Evolutionary conservation across 2,329 filamentous ascomycete species (phyloP), one percentile per base, ranked within the genome.

Genomic region (Colletotrichum plurivorum): DNA sequence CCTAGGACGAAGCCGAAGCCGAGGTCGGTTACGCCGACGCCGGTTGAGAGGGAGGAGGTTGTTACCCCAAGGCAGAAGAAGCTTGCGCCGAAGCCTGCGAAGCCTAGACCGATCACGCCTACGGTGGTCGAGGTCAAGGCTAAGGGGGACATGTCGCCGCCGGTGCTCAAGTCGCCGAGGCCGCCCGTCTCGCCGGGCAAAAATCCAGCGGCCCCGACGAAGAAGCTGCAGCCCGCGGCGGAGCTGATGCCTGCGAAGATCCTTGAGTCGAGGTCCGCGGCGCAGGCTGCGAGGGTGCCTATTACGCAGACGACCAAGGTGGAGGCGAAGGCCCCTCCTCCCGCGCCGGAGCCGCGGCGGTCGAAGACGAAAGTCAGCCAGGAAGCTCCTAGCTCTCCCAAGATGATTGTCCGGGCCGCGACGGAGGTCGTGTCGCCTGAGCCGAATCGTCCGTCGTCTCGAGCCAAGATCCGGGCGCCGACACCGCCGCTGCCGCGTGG

Each of bases 401-500:
- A 63, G 1, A 58, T 73, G n/a, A 43, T 71, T 15, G 70, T 67
- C 13, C 63, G 66, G 10, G 63, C 70, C n/a, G 56, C 70, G 5
- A 69, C 75, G 2, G 74, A 75, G n/a, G 71, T 79, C 6, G 69
- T 75, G 3, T 77, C 78, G 3, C 76, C 78, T 1, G 78, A 79
- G 55, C 80, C 82, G 2, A 76, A 72, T 25, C 76, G 78, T 25
- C 75, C 31, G 72, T 45, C 48, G 48, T 73, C 56, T 43, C 72
- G 39, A 72, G 68, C 36, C 68, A 73, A 41, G 43, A 69, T 22
- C 9, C 74, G 77, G 15, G 76, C 81, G 15, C 81, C 83, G 1
- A 78, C 79, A 16, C 81, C 80, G 1, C 80, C 80, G 2, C 75
- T 80, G 49, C 78, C 78, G 10, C 73, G 79, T 2, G 77, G 76